These are phyloP conservation scores for Aspergillus novoparasiticus DNA, from an alignment of 2,329 filamentous ascomycete species.

Conservation along the genomic window DNA sequence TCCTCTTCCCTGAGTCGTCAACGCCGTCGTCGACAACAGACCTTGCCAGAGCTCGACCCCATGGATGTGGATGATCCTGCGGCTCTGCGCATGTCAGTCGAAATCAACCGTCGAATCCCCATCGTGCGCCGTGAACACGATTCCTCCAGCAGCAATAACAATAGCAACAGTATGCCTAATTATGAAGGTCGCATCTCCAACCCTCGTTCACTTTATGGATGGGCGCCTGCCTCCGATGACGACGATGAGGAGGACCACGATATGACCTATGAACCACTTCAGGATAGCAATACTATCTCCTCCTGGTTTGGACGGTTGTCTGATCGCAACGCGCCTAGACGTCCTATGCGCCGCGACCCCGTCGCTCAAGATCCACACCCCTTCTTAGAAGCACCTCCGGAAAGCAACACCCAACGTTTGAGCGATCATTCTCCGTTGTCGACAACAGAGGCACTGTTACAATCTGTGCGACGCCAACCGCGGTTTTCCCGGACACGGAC, in stretches of 20 bases:
- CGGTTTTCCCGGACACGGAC: constrained; percentile 41
- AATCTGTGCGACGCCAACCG: constrained; percentile 44
- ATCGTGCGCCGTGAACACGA: constrained; percentile 44
- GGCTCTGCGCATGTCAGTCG: constrained; percentile 31
- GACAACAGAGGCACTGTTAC: constrained; percentile 43
- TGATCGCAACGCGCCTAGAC: constrained; percentile 28
- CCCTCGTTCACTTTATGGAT: constrained; percentile 61
- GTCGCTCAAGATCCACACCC: constrained; percentile 22
- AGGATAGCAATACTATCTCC: constrained; percentile 28
- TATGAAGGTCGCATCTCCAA: constrained; percentile 59
- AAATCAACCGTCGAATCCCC: constrained; percentile 47
- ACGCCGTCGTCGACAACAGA: constrained; percentile 35
- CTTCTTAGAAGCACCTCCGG: constrained; percentile 24
- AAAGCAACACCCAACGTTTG: constrained; percentile 24
- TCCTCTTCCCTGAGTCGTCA: constrained; percentile 33
- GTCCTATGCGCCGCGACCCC: constrained; percentile 29
- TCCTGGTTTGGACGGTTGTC: constrained; percentile 32
- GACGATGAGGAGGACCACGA: constrained; percentile 28
- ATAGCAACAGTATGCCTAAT: constrained; percentile 46
- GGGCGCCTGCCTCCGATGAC: constrained; percentile 55
- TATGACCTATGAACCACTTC: constrained; percentile 32
- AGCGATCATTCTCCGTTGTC: constrained; percentile 22
- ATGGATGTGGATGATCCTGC: constrained; percentile 40
- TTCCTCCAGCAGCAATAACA: constrained; percentile 39
- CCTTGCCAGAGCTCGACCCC: constrained; percentile 31